These are phyloP conservation scores for Biscogniauxia sp. DNA, from an alignment of 2,329 filamentous ascomycete species.

Conservation along the genomic window DNA sequence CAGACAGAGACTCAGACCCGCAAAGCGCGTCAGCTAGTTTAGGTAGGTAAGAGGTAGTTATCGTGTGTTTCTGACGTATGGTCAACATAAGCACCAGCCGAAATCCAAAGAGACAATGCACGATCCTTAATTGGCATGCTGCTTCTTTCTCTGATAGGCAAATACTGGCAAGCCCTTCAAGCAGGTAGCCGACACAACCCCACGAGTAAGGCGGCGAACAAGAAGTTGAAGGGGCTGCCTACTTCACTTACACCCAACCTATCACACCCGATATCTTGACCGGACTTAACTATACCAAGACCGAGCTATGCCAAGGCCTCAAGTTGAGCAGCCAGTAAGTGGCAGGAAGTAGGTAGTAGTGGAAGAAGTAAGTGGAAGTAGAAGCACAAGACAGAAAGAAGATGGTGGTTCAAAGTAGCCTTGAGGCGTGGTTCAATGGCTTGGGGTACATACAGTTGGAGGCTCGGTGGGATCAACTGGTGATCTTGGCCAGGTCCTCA, in stretches of 20 bases:
- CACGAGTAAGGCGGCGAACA: slow-evolving; percentile 14
- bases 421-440: slow-evolving; percentile 13
- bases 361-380: too few species aligned
- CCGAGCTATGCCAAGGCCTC: too few species aligned
- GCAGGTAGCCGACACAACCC: slow-evolving; percentile 20
- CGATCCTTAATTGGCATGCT: not conserved
- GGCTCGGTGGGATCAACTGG: slow-evolving; percentile 1
- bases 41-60: not conserved
- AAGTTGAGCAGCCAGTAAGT: too few species aligned
- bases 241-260: too few species aligned
- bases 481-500: slow-evolving; percentile 12
- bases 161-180: slow-evolving; percentile 5
- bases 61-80: not conserved
- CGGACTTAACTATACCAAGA: slow-evolving; percentile 5
- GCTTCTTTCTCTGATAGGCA: not conserved
- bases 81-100: not conserved
- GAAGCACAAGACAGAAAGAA: not conserved
- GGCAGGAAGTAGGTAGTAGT: too few species aligned
- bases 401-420: not conserved
- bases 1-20: not conserved
- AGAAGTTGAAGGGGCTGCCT: not conserved
- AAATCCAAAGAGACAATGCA: not conserved
- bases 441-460: not conserved
- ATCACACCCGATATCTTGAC: not conserved
- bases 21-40: not conserved